Base-by-base conservation (phyloP, 1,139 yeast genomes). In the Eremothecium cymbalariae region DNA sequence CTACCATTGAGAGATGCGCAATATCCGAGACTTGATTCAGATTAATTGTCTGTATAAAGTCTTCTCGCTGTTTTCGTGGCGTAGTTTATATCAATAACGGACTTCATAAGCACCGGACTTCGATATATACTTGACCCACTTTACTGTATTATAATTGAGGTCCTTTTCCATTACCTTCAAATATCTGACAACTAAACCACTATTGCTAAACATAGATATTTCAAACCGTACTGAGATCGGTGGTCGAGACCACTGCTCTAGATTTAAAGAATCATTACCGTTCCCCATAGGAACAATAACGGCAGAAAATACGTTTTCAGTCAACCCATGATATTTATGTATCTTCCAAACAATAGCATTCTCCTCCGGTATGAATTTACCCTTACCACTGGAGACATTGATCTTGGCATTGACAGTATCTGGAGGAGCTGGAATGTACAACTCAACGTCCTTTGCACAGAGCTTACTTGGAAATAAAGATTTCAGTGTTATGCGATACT, bases 91-190 rank as follows among this genome's bases (percentile, higher is more conserved):
- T 28, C 31, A 79, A 43, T 76, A 76, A 39, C 95, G 64, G 9
- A 84, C 68, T 43, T 85, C 95, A 48, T 83, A 85, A 4, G 82
- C 72, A 1, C 95, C 95, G 0, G 88, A 77, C 43, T 68, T 72
- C 1, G 88, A 71, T 13, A 72, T 57, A 55, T 88, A 88, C 48
- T 83, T 73, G 29, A 86, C 93, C 94, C 94, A 86, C 54, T 88
- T 88, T 14, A 84, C 76, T 1, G 94, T 77, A 31, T 72, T 64
- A 59, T 83, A 81, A 41, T 74, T 75, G 7, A 71, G 48, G 12
- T 47, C 41, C 48, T 67, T 72, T 51, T 84, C 95, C 22, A 65
- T 66, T 2, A 88, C 79, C 53, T 74, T 75, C 48, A 88, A 65
- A 53, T 72, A 82, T 44, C 82, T 70, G 30, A 88, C 90, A 18